Base-by-base conservation (phyloP, 179 eudicot species). In the Spergularia azorica region DNA sequence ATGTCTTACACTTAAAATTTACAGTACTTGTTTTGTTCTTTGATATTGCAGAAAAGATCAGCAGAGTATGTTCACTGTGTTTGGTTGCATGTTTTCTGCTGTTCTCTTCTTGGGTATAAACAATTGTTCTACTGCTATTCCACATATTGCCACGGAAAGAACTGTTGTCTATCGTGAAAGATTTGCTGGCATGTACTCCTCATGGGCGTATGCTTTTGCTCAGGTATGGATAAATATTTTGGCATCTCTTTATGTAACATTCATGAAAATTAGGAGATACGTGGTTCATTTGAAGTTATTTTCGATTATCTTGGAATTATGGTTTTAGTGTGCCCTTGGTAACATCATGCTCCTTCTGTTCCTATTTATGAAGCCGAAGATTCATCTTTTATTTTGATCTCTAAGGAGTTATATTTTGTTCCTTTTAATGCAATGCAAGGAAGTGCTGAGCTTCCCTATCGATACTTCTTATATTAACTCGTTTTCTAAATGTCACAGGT, bases 171-270 rank as follows among this genome's bases (percentile, higher is more conserved):
- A 88, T 79, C 83, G 98, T 70, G 98, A 94, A 83, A 88, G 87
- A 83, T 92, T 90, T 84, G 89, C 98, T 9, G 98, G 98, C 67
- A 94, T 90, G 97, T 94, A 94, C 80, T 85, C 89, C 51, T 79
- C 96, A 6, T 90, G 92, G 94, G 94, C 92, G 55, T 89, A 90
- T 80, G 83, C 94, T 72, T 85, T 87, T 78, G 94, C 97, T 7
- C 98, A 94, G 96, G 98, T 94, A 82, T 26, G 9, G 4, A 20
- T 16, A 20, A 16, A 20, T 46, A 26, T 38, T 18, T 41, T 55
- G 17, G 18, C 14, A 20, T 18, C 70, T 74, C 14, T 5, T 61
- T 12, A 1, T 9, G 54, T 17, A 63, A 66, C 57, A 16, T 9
- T 4, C 3, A 36, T 26, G 8, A 43, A 43, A 43, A 6, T 43